Base-by-base conservation (phyloP, 2,329 filamentous ascomycete genomes). In the Drechmeria coniospora region DNA sequence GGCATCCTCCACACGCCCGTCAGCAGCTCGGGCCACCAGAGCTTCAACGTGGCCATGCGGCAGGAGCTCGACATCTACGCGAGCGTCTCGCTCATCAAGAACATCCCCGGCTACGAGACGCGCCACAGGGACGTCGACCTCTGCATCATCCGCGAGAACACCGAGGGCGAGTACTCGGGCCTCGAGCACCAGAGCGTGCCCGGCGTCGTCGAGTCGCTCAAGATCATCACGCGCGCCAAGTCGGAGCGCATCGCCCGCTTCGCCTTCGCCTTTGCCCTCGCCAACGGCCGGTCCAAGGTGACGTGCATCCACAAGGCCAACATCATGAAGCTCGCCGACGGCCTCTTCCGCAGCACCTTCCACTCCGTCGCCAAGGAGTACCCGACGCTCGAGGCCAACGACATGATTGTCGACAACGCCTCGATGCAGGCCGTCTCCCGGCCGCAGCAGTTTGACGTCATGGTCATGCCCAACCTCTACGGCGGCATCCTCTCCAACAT, bases 221-320 rank as follows among this genome's bases (percentile, higher is more conserved):
- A 98, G 74, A 95, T 98, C 64, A 95, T 98, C 64, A 98, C 90
- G 43, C 83, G 86, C 48, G 84, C 84, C 59, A 95, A 98, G 73
- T 93, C 84, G 31, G 90, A 98, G 75, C 83, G 90, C 54, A 98
- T 98, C 50, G 83, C 87, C 63, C 93, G 93, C 64, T 98, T 98
- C 53, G 90, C 90, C 41, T 95, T 95, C 58, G 79, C 80, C 53
- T 98, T 98, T 51, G 90, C 90, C 33, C 78, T 95, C 33, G 90
- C 90, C 60, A 98, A 98, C 72, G 87, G 92, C 73, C 76, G 90
- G 55, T 87, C 92, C 71, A 95, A 95, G 79, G 83, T 98, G 32
- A 95, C 90, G 43, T 94, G 87, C 67, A 95, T 98, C 54, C 90
- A 98, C 79, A 98, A 98, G 74, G 90, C 90, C 63, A 98, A 98